These are phyloP conservation scores for Calocybe indica DNA, from an alignment of 768 basidiomycete genomes.

Conservation along the genomic window DNA sequence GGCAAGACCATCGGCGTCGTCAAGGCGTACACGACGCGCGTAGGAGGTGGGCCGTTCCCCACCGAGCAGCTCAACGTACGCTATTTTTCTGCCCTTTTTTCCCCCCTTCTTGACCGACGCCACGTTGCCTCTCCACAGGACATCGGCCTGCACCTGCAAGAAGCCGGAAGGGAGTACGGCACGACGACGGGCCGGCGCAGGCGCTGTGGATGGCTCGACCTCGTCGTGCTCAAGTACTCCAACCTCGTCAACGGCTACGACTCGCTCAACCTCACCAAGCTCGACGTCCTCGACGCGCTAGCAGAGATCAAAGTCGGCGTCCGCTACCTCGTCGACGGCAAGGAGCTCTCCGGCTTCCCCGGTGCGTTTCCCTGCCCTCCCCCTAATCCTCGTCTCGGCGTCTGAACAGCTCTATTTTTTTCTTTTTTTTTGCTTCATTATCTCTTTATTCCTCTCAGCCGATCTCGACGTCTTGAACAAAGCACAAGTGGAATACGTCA, in stretches of 20 bases:
- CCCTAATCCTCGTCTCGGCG: too few species aligned
- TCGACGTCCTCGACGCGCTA: conserved; percentile 85
- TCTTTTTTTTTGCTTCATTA: too few species aligned
- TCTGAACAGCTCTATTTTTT: neutral
- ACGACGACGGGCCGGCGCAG: conserved; percentile 89
- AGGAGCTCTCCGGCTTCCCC: conserved; percentile 80
- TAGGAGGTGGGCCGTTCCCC: conserved; percentile 98
- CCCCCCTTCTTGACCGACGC: neutral
- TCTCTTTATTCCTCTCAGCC: conserved; percentile 42
- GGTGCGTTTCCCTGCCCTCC: conserved; percentile 39
- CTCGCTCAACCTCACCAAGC: conserved; percentile 88
- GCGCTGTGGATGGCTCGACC: conserved; percentile 96
- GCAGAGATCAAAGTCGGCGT: conserved; percentile 85
- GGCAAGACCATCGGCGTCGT: conserved; percentile 89
- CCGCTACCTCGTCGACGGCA: conserved; percentile 72
- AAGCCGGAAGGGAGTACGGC: conserved; percentile 89
- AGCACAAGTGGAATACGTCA: conserved; percentile 84
- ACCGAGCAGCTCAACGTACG: conserved; percentile 88
- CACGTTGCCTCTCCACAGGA: conserved; percentile 38
- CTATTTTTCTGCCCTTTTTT: conserved; percentile 3
- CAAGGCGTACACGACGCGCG: conserved; percentile 97
- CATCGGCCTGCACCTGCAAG: conserved; percentile 82
- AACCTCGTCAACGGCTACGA: conserved; percentile 95
- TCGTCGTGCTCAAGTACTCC: conserved; percentile 92
- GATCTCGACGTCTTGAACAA: conserved; percentile 75